These are phyloP conservation scores for Pyrus pyrifolia DNA, from an alignment of 306 rosid genomes.

Conservation along the genomic window DNA sequence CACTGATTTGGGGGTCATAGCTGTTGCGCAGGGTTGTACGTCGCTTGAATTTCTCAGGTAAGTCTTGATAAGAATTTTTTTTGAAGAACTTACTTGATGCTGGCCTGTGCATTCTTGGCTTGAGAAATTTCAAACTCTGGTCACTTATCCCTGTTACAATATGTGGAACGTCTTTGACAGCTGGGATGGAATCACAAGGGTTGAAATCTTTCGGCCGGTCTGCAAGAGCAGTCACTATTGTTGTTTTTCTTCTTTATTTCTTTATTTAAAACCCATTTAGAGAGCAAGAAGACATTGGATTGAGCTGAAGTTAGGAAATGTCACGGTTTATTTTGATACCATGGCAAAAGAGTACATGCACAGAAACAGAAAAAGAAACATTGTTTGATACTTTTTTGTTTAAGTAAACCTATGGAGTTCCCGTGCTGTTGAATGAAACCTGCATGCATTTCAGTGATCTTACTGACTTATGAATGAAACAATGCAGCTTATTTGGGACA, in stretches of 20 bases:
- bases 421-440: neutral
- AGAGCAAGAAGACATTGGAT: neutral
- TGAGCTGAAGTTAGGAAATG: neutral
- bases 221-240: neutral
- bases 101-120: neutral
- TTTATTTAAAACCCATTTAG: neutral
- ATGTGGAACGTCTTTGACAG: neutral
- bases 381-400: neutral
- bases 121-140: neutral
- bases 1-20: conserved; percentile 66
- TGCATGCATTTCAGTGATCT: neutral
- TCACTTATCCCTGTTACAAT: neutral
- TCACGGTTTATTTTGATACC: neutral
- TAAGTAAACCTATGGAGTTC: neutral
- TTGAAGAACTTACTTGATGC: conserved; percentile 1
- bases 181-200: neutral
- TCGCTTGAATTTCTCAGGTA: conserved; percentile 75
- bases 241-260: neutral
- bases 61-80: conserved; percentile 11
- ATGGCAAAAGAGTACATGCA: neutral
- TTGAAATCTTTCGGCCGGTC: neutral
- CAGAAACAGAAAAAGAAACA: neutral
- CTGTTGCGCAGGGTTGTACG: conserved; percentile 48
- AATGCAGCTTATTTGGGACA: conserved; percentile 80
- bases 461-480: conserved; percentile 12